A percentile compares a stretch with the other conserved stretches of the same genome.
phyloP scores from a whole-genome alignment of 1,139 yeast genomes.

The Geotrichum klebahnii region DNA sequence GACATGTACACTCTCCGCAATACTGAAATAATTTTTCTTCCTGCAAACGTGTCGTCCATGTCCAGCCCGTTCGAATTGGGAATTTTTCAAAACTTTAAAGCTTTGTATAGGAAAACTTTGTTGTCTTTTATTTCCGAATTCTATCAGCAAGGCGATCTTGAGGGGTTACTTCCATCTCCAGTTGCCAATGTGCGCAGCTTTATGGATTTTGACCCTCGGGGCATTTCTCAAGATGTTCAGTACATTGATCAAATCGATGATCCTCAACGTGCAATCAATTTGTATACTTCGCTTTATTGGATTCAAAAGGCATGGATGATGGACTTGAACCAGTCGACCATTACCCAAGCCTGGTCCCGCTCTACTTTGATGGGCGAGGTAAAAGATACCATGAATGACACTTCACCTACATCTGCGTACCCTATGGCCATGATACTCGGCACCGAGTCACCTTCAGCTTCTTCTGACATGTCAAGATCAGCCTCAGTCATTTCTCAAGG shows the following conservation, averaged over 20 bases:
- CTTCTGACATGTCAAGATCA: conserved; percentile 5
- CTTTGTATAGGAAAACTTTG: conserved; percentile 14
- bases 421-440: neutral
- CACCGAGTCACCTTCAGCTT: conserved; percentile 2
- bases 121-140: conserved; percentile 15
- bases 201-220: neutral
- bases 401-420: conserved; percentile 4
- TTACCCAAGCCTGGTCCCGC: conserved; percentile 19
- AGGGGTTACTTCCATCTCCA: conserved; percentile 11
- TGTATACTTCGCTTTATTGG: conserved; percentile 19
- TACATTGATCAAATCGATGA: conserved; percentile 15
- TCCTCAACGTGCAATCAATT: conserved; percentile 14
- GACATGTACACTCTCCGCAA: conserved; percentile 11
- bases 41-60: conserved; percentile 11
- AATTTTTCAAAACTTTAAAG: conserved; percentile 21
- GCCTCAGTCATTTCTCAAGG: conserved; percentile 5
- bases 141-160: conserved; percentile 13
- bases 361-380: conserved; percentile 11
- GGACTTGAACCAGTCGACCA: conserved; percentile 8
- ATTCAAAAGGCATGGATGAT: conserved; percentile 18
- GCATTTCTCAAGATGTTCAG: conserved; percentile 10
- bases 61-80: conserved; percentile 20
- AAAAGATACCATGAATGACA: neutral
- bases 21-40: conserved; percentile 16
- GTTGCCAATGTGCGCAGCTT: conserved; percentile 4